These are phyloP conservation scores for Discostella pseudostelligera DNA, from an alignment of 108 stramenopile genomes.

Conservation along the genomic window DNA sequence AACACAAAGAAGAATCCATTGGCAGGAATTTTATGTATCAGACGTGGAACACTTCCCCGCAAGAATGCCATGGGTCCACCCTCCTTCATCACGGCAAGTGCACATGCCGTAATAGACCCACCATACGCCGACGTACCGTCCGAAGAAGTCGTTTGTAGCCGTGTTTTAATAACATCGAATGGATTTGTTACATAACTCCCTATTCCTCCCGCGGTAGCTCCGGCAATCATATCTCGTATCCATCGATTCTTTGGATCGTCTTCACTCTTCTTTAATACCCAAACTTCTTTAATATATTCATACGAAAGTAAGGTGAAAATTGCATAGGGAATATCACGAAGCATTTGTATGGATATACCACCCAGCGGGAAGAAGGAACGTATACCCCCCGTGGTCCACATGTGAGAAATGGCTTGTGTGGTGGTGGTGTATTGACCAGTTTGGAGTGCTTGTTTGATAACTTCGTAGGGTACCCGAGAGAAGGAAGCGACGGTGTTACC, in stretches of 20 bases:
- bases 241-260: constrained; percentile 37
- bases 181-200: constrained; percentile 91
- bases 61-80: constrained; percentile 82
- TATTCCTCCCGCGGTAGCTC: constrained; percentile 89
- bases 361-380: constrained; percentile 85
- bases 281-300: constrained; percentile 79
- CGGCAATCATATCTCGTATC: constrained; percentile 78
- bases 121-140: constrained; percentile 51
- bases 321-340: constrained; percentile 95
- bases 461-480: constrained; percentile 95
- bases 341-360: constrained; percentile 86
- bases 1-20: constrained; percentile 94
- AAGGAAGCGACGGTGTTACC: constrained; percentile 88
- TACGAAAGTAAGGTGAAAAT: constrained; percentile 90
- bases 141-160: constrained; percentile 74
- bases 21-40: constrained; percentile 94
- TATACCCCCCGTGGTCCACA: constrained; percentile 60
- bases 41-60: constrained; percentile 85
- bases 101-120: constrained; percentile 66
- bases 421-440: constrained; percentile 79
- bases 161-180: constrained; percentile 92
- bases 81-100: constrained; percentile 52
- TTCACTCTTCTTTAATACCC: constrained; percentile 29
- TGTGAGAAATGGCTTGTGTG: constrained; percentile 57
- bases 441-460: constrained; percentile 93